Percentiles rank a stretch among this genome's conserved stretches.
These are phyloP conservation scores for Gossypium raimondii DNA, from an alignment of 345 rosid genomes.

Conservation along the genomic window DNA sequence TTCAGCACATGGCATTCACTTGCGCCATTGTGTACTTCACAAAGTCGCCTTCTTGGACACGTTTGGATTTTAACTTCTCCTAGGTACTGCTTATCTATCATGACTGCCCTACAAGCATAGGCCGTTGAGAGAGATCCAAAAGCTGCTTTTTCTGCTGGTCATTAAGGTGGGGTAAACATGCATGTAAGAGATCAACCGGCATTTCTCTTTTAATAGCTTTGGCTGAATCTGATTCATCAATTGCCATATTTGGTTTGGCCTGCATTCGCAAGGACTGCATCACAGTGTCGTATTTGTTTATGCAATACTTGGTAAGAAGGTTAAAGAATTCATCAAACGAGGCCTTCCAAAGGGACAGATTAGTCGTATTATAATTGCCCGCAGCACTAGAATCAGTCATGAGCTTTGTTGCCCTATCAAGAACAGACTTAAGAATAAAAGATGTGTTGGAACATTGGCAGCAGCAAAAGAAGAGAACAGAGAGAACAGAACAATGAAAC, in stretches of 20 bases:
- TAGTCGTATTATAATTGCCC: slow-evolving; percentile 47
- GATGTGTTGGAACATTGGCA: no score
- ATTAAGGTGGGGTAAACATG: slow-evolving; percentile 75
- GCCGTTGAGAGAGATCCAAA: slow-evolving; percentile 72
- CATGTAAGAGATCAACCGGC: slow-evolving; percentile 79
- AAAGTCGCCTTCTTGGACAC: slow-evolving; percentile 11
- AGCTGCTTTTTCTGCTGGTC: slow-evolving; percentile 77
- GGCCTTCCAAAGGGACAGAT: slow-evolving; percentile 75
- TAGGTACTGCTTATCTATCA: slow-evolving; percentile 26
- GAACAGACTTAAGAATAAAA: slow-evolving; percentile 53
- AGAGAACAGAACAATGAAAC: no score
- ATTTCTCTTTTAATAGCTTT: slow-evolving; percentile 78
- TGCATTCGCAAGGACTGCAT: slow-evolving; percentile 60
- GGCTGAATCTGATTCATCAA: slow-evolving; percentile 52
- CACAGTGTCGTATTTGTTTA: slow-evolving; percentile 70
- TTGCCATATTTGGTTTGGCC: slow-evolving; percentile 29
- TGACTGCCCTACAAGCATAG: slow-evolving; percentile 54
- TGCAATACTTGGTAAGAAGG: slow-evolving; percentile 73
- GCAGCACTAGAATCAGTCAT: slow-evolving; percentile 49
- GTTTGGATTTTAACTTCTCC: slow-evolving; percentile 22
- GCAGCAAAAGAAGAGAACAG: no score
- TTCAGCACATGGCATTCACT: slow-evolving; percentile 5
- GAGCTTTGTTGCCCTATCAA: slow-evolving; percentile 72
- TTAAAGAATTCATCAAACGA: slow-evolving; percentile 83
- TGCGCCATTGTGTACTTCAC: background rate